Conservation (phyloP, 2,329 filamentous ascomycete species). For the Pestalotiopsis fici region DNA sequence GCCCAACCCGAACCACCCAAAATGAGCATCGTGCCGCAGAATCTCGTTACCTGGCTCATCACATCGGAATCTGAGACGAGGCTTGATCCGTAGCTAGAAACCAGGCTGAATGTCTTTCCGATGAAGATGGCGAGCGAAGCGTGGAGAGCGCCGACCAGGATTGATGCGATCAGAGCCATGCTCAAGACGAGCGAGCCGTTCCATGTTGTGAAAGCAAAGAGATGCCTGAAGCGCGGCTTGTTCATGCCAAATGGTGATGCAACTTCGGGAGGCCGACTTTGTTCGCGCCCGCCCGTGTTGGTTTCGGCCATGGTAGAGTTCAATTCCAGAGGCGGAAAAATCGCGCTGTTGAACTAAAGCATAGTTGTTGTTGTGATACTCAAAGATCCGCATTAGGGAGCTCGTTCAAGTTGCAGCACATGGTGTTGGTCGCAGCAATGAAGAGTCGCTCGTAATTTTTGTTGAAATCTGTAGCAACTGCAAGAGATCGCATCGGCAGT, state of each 20-base stretch:
- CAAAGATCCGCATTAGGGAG: too few relatives aligned
- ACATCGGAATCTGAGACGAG: conserved; percentile 50
- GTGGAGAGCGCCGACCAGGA: conserved; percentile 61
- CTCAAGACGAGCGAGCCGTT: conserved; percentile 57
- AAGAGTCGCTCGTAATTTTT: too few relatives aligned
- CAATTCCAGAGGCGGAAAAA: background rate
- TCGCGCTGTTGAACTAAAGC: too few relatives aligned
- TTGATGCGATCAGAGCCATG: conserved; percentile 56
- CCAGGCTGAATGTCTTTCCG: conserved; percentile 72
- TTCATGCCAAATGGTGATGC: background rate
- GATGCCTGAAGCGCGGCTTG: conserved; percentile 28
- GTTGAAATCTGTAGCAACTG: too few relatives aligned
- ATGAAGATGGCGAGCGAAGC: conserved; percentile 70
- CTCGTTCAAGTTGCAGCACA: too few relatives aligned
- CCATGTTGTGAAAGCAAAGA: conserved; percentile 74
- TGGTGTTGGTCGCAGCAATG: too few relatives aligned
- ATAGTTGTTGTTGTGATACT: too few relatives aligned
- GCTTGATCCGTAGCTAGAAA: conserved; percentile 66
- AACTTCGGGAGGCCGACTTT: background rate
- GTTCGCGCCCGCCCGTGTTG: background rate
- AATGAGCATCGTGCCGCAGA: conserved; percentile 62
- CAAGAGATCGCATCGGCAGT: too few relatives aligned
- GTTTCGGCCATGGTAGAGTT: background rate
- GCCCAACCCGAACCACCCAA: conserved; percentile 69
- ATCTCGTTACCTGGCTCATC: conserved; percentile 55